Base-by-base conservation (phyloP, 371 early-diverging fungal species). In the Syncephalastrum contaminatum region DNA sequence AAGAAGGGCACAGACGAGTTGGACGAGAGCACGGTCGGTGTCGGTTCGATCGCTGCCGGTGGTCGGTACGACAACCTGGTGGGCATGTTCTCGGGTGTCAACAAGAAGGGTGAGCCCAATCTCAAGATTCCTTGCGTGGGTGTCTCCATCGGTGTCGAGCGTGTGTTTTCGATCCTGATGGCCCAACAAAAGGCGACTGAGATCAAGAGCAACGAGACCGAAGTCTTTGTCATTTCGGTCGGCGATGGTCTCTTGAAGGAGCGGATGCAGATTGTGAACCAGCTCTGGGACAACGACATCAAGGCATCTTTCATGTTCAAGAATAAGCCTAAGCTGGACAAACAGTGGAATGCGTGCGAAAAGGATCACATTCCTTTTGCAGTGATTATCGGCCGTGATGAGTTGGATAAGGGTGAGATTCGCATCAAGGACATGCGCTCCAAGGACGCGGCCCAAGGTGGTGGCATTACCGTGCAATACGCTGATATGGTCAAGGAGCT, bases 61-160 rank as follows among this genome's bases (percentile, higher is more conserved):
- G 99, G 99, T 16, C 93, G 99, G 48, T 99, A 99, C 75, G 99
- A 99, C 66, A 89, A 96, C 53, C 84, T 99, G 61, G 99, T 99
- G 4, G 95, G 95, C 44, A 94, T 93, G 92, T 94, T 99, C 66
- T 75, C 77, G 43, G 84, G 86, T 46, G 75, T 66, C 42, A 83
- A 85, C 69, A 84, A 81, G 70, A 85, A 85, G 57, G 85, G 85
- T 4, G 73, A 78, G 39, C 83, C 88, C 48, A 85, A 81, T 58
- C 61, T 84, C 47, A 75, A 87, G 63, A 93, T 95, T 51, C 99
- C 98, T 8, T 99, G 99, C 72, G 99, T 99, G 6, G 99, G 99
- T 53, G 82, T 99, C 52, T 90, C 90, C 45, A 89, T 99, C 67
- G 99, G 99, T 54, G 92, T 99, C 8, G 97, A 97, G 66, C 91